Base-by-base conservation (phyloP, 176 grass and related monocot genomes). In the Tillandsia leiboldiana region DNA sequence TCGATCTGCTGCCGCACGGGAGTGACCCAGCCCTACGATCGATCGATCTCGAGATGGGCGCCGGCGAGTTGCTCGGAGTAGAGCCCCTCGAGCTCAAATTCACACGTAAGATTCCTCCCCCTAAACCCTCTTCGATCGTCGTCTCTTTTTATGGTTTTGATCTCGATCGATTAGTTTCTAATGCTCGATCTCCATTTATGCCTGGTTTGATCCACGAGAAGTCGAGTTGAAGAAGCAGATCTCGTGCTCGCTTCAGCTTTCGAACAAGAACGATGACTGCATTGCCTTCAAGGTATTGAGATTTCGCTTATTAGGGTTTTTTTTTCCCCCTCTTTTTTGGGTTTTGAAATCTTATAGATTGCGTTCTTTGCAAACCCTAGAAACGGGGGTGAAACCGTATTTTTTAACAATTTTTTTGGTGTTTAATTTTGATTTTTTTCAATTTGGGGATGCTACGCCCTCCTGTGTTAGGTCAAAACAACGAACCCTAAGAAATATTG, bases 201-300 rank as follows among this genome's bases (percentile, higher is more conserved):
- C 13, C 59, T 6, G 8, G 15, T 42, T 72, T 66, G 12, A n/a
- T 70, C 53, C 65, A 51, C 24, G 56, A 61, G 56, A 61, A 80
- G 78, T 80, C 27, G 78, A 80, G 59, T 80, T 80, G 69, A 73
- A 67, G 49, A 80, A 80, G 50, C 78, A 80, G 78, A 80, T 80
- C 78, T 80, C 78, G 11, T 80, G 78, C 58, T 67, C 78, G 50
- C 59, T 80, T 27, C 69, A 66, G 78, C 70, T 80, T 15, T 66
- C 69, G 42, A 80, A 73, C n/a, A 73, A 67, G 50, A 51, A 70
- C 22, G 70, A 80, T 22, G 70, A 80, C 65, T 71, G 49, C 62
- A 52, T 80, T 23, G 78, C 78, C 54, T 80, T 80, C 26, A 80
- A 80, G 78, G 78, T 80, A 67, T 51, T 23, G 17, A 61, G 18